Evolutionary conservation across 225 moss, liverwort and hornwort species (phyloP).

Genomic region (Sphagnum contortum): DNA sequence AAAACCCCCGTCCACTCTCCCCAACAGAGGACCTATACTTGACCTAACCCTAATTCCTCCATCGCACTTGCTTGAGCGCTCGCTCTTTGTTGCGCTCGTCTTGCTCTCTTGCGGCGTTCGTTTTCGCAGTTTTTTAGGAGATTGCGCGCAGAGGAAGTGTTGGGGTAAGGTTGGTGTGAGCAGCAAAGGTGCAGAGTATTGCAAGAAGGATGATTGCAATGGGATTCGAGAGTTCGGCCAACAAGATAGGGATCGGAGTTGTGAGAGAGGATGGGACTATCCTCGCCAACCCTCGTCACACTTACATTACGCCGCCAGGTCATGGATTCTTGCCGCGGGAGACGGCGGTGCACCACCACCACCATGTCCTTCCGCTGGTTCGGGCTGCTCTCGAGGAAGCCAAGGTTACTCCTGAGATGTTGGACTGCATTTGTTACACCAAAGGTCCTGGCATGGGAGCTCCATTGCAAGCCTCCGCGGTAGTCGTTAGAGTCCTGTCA

Average conservation of each 20-base stretch:
- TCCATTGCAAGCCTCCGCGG: slow-evolving; percentile 84
- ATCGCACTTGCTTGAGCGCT: no score
- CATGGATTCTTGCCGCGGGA: slow-evolving; percentile 91
- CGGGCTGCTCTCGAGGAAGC: slow-evolving; percentile 75
- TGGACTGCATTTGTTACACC: slow-evolving; percentile 84
- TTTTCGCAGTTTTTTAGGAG: no score
- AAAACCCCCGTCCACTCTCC: no score
- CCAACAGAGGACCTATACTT: no score
- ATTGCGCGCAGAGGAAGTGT: no score
- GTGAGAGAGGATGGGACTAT: slow-evolving; percentile 74
- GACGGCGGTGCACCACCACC: slow-evolving; percentile 84
- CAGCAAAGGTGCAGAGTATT: no score
- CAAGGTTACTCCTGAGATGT: slow-evolving; percentile 27
- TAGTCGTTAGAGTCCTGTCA: slow-evolving; percentile 75
- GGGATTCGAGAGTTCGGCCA: slow-evolving; percentile 89
- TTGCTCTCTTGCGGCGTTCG: no score
- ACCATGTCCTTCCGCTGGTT: slow-evolving; percentile 55
- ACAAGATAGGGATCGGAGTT: slow-evolving; percentile 91
- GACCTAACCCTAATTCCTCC: no score
- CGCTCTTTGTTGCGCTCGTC: no score
- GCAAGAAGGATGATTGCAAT: slow-evolving; percentile 52
- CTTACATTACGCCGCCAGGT: slow-evolving; percentile 85
- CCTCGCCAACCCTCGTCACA: slow-evolving; percentile 77
- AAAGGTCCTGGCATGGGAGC: slow-evolving; percentile 99
- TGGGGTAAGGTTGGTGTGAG: no score